Base-by-base conservation (phyloP, 208 protist species). In the Acanthamoeba sp. region DNA sequence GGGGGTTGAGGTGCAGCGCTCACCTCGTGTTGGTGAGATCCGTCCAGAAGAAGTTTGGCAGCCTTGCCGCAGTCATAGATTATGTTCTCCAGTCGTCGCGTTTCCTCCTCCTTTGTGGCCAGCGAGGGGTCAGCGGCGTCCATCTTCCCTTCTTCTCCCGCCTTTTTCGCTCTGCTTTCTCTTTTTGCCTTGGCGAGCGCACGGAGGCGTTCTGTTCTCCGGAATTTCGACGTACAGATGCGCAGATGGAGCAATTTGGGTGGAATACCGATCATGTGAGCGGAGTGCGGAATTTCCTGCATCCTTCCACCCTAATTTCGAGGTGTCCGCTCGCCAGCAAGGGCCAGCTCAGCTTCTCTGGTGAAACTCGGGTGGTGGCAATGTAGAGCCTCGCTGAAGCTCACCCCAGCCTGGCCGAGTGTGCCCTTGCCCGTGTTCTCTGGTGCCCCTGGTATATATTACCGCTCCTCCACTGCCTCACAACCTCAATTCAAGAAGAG, bases 321-420 rank as follows among this genome's bases (percentile, higher is more conserved):
- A 4, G 0, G 16, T 18, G n/a, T 76, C 36, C 36, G 66, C 32
- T 40, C 32, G 66, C 66, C 16, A 34, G 32, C 29, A 10, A n/a
- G 16, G 36, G 66, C 29, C 22, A 76, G 66, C 73, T 14, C 73
- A 84, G 73, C 73, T 84, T 84, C 73, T 34, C 73, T 34, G 73
- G 29, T 42, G 73, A 84, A 84, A 84, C 73, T 52, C 42, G 73
- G 10, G 73, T 84, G 73, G 34, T 84, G 73, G 73, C 73, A 50
- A 84, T 84, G 73, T 82, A 50, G 73, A 84, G 73, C 73, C 73
- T 45, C 73, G 38, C 38, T 38, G 73, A 84, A 84, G 40, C 73
- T 84, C 73, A 22, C 55, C 55, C 24, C 55, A 29, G 16, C 14
- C 55, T 22, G 24, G 55, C 1, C 55, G 55, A n/a, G 55, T 29